Evolutionary conservation across 1,139 yeast species (phyloP), one percentile per base, ranked within the genome.

Genomic region (Taiozyma sp.): DNA sequence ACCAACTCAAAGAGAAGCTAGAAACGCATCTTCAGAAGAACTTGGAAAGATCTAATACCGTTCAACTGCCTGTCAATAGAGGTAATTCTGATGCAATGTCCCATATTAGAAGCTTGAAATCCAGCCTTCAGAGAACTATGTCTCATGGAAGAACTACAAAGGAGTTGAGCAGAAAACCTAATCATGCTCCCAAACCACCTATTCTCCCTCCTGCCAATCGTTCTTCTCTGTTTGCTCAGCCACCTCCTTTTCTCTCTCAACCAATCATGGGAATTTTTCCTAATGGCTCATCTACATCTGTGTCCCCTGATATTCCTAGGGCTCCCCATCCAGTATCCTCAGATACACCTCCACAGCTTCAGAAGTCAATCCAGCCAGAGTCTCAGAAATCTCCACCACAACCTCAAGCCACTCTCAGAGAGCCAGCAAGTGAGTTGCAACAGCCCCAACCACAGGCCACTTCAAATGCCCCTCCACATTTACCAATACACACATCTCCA

Each of bases 71-170:
- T 8, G 32, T 44, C 6, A 12, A 45, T 14, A 50, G 51, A 1
- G 57, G 57, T 14, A 51, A 43, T 29, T 38, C 56, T 9, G 45
- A 43, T 43, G 63, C 62, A 5, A 14, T 59, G 47, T 38, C 47
- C 9, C 47, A 54, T 3, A 54, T 58, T 10, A 54, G 53, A 14
- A 44, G 46, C 23, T 41, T 59, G 38, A 52, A 49, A 29, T 44
- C 38, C 19, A 50, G 38, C 42, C 48, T 57, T 23, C 48, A 50
- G 13, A 28, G 41, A 22, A 27, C 49, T 9, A 19, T 39, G 8
- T 34, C 40, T 12, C 19, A 16, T 38, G 41, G 41, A 4, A 38
- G 41, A 16, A 38, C 24, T 38, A 12, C 12, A 19, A 24, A 13
- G 1, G 41, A 38, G 19, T 8, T 38, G 24, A 38, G 24, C 24